Percentiles rank a stretch among this genome's conserved stretches.
Conservation (phyloP, 768 basidiomycete genomes). For the Leccinum subgranulosum region DNA sequence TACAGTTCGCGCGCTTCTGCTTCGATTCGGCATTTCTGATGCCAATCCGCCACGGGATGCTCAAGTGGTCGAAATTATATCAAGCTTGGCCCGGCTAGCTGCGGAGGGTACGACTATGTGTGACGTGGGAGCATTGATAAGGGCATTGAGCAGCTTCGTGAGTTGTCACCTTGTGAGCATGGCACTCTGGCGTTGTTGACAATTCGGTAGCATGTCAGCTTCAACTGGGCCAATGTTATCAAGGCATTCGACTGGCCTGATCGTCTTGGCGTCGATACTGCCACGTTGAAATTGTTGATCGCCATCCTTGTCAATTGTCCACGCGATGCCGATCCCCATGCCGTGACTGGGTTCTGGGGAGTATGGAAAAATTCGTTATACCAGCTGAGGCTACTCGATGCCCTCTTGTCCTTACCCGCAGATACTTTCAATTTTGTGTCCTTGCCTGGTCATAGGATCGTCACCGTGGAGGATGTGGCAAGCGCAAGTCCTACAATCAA, state of each 20-base stretch:
- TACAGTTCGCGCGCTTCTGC: conserved; percentile 62
- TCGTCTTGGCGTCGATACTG: conserved; percentile 83
- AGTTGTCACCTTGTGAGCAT: conserved; percentile 31
- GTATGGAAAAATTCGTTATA: conserved; percentile 82
- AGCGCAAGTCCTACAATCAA: conserved; percentile 89
- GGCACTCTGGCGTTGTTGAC: conserved; percentile 5
- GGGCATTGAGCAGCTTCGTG: conserved; percentile 72
- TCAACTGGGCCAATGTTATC: conserved; percentile 83
- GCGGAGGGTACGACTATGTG: conserved; percentile 70
- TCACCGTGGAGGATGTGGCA: conserved; percentile 86
- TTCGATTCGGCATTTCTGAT: conserved; percentile 74
- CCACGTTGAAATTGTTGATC: conserved; percentile 84
- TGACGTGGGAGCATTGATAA: conserved; percentile 71
- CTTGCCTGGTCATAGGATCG: conserved; percentile 77
- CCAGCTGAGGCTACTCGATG: conserved; percentile 84
- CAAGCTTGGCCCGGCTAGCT: conserved; percentile 62
- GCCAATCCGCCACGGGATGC: conserved; percentile 65
- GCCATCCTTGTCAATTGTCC: conserved; percentile 83
- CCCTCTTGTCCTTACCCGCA: conserved; percentile 80
- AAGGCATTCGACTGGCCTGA: conserved; percentile 83
- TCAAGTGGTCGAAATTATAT: conserved; percentile 70
- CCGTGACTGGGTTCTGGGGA: conserved; percentile 83
- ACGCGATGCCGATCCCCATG: conserved; percentile 71
- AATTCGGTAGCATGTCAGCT: conserved; percentile 48
- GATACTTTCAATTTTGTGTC: conserved; percentile 94